Evolutionary conservation across 2,329 filamentous ascomycete genomes (phyloP).

Genomic region (Aureobasidium sp.): DNA sequence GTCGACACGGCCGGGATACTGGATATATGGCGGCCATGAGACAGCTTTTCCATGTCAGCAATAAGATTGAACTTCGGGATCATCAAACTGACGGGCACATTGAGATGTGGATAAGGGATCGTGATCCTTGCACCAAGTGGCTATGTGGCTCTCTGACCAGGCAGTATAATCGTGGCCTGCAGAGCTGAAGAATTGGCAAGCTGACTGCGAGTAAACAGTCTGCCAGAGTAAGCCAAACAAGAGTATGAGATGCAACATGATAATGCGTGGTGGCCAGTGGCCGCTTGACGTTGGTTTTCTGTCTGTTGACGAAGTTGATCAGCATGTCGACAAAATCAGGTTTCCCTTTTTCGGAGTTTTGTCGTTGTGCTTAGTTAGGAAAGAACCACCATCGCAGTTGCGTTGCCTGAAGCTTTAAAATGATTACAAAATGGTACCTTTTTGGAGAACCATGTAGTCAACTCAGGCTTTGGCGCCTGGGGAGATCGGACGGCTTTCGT

Average conservation of each 20-base stretch:
- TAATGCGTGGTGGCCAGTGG: neutral
- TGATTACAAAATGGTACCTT: too few species aligned
- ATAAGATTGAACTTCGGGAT: too few species aligned
- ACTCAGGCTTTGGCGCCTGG: too few species aligned
- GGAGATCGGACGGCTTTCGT: too few species aligned
- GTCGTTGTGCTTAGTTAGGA: neutral
- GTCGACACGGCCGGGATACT: neutral
- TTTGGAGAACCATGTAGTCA: too few species aligned
- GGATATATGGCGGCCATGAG: neutral
- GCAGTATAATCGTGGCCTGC: neutral
- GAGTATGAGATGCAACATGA: neutral
- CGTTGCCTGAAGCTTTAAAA: neutral
- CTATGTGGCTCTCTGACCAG: slow-evolving; percentile 3
- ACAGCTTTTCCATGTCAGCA: neutral
- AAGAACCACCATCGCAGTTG: neutral
- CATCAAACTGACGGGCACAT: slow-evolving; percentile 8
- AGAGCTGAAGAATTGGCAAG: slow-evolving; percentile 5
- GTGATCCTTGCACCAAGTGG: slow-evolving; percentile 13
- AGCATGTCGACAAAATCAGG: neutral
- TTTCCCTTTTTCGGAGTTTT: neutral
- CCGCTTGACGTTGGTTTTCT: neutral
- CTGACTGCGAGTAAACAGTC: neutral
- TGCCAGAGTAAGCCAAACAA: neutral
- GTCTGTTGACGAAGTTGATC: neutral
- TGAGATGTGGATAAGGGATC: slow-evolving; percentile 10